phyloP scores from a whole-genome alignment of 1,284 basidiomycete genomes.

The Volvariella volvacea region DNA sequence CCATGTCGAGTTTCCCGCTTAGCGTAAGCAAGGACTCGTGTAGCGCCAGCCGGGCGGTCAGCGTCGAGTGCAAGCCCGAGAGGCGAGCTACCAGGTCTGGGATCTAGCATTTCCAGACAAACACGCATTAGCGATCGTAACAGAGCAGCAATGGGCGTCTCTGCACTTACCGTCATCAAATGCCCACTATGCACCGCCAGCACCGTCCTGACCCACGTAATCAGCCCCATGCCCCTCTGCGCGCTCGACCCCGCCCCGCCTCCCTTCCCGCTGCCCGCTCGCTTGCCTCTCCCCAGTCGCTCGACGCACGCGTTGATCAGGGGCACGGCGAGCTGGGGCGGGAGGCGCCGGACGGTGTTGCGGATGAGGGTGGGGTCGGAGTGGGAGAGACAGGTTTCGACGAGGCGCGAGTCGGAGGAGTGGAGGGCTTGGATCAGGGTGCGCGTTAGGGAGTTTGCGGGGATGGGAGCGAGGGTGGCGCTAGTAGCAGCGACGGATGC shows the following conservation, averaged over 20 bases:
- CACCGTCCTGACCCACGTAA: slow-evolving; percentile 87
- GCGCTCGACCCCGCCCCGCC: slow-evolving; percentile 80
- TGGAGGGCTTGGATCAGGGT: slow-evolving; percentile 96
- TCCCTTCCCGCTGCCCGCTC: slow-evolving; percentile 70
- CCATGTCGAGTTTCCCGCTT: slow-evolving; percentile 88
- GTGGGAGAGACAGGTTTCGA: slow-evolving; percentile 87
- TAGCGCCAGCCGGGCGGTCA: slow-evolving; percentile 75
- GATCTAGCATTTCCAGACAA: slow-evolving; percentile 44
- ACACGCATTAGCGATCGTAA: slow-evolving; percentile 11
- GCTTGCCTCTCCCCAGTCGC: slow-evolving; percentile 75
- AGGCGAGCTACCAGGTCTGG: slow-evolving; percentile 82
- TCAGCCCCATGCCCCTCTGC: slow-evolving; percentile 77
- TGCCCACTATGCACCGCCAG: slow-evolving; percentile 87
- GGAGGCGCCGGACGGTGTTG: slow-evolving; percentile 84
- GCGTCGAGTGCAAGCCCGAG: slow-evolving; percentile 77
- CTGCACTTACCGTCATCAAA: slow-evolving; percentile 80
- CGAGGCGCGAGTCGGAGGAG: slow-evolving; percentile 83
- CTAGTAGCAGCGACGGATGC: slow-evolving; percentile 18
- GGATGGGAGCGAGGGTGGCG: slow-evolving; percentile 40
- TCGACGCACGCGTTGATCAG: slow-evolving; percentile 88
- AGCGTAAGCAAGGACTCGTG: slow-evolving; percentile 84
- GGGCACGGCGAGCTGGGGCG: slow-evolving; percentile 85
- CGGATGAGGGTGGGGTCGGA: slow-evolving; percentile 78
- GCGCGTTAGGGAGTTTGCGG: slow-evolving; percentile 86
- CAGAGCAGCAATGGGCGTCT: background rate